Evolutionary conservation across 2,329 filamentous ascomycete species (phyloP).

Genomic region (Penicillium brevicompactum): DNA sequence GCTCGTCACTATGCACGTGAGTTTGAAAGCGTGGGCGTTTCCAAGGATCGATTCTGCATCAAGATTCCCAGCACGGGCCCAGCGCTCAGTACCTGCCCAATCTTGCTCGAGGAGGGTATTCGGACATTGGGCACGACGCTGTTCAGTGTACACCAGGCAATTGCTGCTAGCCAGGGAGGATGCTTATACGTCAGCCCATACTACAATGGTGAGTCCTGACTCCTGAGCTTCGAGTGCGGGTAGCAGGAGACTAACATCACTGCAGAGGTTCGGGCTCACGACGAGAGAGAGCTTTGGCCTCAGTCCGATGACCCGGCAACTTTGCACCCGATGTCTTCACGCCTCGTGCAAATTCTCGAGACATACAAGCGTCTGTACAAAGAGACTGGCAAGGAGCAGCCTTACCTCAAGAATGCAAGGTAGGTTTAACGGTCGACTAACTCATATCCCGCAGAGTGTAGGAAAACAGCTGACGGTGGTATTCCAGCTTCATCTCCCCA

Average conservation of each 20-base stretch:
- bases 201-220: slow-evolving; percentile 51
- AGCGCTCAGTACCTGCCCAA: slow-evolving; percentile 49
- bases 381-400: slow-evolving; percentile 53
- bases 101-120: slow-evolving; percentile 49
- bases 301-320: slow-evolving; percentile 50
- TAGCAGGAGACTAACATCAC: neutral
- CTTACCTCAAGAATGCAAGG: slow-evolving; percentile 52
- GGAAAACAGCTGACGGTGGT: neutral
- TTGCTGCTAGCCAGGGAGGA: slow-evolving; percentile 52
- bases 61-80: slow-evolving; percentile 56
- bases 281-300: slow-evolving; percentile 49
- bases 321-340: slow-evolving; percentile 52
- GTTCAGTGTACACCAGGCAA: slow-evolving; percentile 52
- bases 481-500: slow-evolving; percentile 14
- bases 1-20: slow-evolving; percentile 51
- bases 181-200: slow-evolving; percentile 55
- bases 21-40: slow-evolving; percentile 49
- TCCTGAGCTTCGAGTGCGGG: neutral
- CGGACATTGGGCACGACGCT: slow-evolving; percentile 52
- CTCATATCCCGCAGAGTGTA: neutral
- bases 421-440: slow-evolving; percentile 13
- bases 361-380: slow-evolving; percentile 50
- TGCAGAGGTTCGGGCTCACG: slow-evolving; percentile 48
- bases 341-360: slow-evolving; percentile 53
- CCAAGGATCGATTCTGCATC: slow-evolving; percentile 52